phyloP scores from a whole-genome alignment of 2,329 filamentous ascomycete species.

The Cordyceps pruinosa region DNA sequence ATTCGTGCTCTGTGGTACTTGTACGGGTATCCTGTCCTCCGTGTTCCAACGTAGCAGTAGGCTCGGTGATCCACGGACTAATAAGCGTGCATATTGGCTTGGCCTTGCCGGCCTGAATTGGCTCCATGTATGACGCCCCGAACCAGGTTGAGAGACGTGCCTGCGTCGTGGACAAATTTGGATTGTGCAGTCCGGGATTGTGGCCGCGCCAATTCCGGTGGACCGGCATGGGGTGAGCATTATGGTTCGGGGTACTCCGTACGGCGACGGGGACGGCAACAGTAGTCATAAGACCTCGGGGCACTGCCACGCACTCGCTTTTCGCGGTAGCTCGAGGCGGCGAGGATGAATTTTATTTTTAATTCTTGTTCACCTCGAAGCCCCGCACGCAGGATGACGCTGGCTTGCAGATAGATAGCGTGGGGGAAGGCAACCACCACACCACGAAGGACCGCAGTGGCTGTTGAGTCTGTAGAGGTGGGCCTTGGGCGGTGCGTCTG shows the following conservation, averaged over 20 bases:
- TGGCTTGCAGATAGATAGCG: slow-evolving; percentile 5
- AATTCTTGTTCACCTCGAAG: background rate
- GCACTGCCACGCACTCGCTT: background rate
- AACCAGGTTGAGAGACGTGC: background rate
- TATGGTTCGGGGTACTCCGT: background rate
- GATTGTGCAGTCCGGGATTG: background rate
- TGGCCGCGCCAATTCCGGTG: slow-evolving; percentile 1
- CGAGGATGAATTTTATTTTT: background rate
- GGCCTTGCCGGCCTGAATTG: background rate
- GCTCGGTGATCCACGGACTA: background rate
- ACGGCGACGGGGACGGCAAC: background rate
- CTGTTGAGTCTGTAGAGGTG: background rate
- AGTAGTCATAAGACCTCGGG: background rate
- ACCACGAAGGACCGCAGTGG: background rate
- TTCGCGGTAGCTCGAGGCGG: background rate
- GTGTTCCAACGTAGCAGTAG: too few relatives aligned
- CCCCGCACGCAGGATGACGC: slow-evolving; percentile 7
- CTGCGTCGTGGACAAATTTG: background rate
- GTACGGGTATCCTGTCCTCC: too few relatives aligned
- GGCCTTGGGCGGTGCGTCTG: background rate
- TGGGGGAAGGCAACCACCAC: background rate
- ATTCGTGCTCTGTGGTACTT: background rate
- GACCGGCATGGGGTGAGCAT: background rate
- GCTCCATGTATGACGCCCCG: background rate
- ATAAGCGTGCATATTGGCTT: background rate